A percentile compares a stretch with the other conserved stretches of the same genome.
Evolutionary conservation across 306 rosid genomes (phyloP).

Genomic region (Cicer yamashitae): DNA sequence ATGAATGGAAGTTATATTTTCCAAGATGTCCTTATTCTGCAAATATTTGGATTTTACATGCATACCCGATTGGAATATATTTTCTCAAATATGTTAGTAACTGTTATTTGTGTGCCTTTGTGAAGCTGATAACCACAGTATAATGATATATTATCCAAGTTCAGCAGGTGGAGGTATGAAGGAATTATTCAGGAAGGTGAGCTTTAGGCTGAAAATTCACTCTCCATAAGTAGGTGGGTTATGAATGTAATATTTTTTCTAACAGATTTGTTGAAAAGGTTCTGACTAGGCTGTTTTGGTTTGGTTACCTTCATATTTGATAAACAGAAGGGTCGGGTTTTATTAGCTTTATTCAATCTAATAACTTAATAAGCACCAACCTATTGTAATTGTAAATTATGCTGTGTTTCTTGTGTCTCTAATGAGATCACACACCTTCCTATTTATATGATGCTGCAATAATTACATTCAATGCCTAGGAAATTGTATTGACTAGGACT

Average conservation of each 20-base stretch:
- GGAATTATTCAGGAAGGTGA: slow-evolving; percentile 97
- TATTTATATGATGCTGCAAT: too few species aligned
- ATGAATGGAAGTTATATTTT: slow-evolving; percentile 29
- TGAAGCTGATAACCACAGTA: slow-evolving; percentile 95
- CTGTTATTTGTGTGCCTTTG: slow-evolving; percentile 46
- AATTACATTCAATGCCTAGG: too few species aligned
- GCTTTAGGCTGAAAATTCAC: slow-evolving; percentile 46
- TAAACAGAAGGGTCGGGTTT: slow-evolving; percentile 25
- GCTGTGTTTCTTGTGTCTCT: too few species aligned
- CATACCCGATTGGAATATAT: slow-evolving; percentile 36
- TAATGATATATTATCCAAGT: slow-evolving; percentile 99
- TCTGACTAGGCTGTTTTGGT: slow-evolving; percentile 39
- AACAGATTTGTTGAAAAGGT: slow-evolving; percentile 24
- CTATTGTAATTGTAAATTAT: background rate
- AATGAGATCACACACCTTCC: too few species aligned
- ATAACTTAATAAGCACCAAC: slow-evolving; percentile 11
- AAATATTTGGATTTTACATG: slow-evolving; percentile 29
- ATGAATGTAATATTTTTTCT: slow-evolving; percentile 36
- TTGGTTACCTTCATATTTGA: slow-evolving; percentile 24
- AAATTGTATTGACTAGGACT: too few species aligned
- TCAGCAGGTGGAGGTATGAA: slow-evolving; percentile 99
- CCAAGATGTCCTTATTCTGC: slow-evolving; percentile 26
- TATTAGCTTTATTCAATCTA: slow-evolving; percentile 26
- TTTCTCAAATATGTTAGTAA: slow-evolving; percentile 51
- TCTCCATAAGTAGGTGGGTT: slow-evolving; percentile 38